Evolutionary conservation across 1,284 basidiomycete genomes (phyloP).

Genomic region (Dichomitus squalens): DNA sequence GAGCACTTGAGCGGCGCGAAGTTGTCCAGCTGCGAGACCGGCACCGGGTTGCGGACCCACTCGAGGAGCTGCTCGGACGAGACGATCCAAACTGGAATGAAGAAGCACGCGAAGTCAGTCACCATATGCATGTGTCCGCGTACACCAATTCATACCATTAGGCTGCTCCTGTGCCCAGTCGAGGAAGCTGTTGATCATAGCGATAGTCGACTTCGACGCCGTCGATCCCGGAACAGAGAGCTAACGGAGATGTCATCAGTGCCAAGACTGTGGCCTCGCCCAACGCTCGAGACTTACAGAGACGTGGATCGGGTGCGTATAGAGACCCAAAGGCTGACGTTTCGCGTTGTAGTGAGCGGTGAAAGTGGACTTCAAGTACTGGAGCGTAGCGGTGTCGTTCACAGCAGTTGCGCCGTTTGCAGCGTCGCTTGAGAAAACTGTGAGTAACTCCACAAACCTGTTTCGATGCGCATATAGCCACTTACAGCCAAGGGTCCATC

Average conservation of each 20-base stretch:
- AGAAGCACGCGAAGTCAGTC: not conserved
- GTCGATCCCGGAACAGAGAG: slow-evolving; percentile 48
- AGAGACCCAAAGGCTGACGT: slow-evolving; percentile 78
- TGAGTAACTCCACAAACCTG: slow-evolving; percentile 17
- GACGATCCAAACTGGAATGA: slow-evolving; percentile 69
- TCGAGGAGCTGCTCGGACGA: slow-evolving; percentile 73
- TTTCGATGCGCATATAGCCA: slow-evolving; percentile 14
- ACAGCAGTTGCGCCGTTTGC: slow-evolving; percentile 52
- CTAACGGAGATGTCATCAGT: not conserved
- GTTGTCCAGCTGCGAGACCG: slow-evolving; percentile 58
- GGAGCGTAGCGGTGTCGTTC: slow-evolving; percentile 64
- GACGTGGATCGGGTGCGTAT: slow-evolving; percentile 82
- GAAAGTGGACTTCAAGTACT: slow-evolving; percentile 79
- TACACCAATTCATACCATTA: slow-evolving; percentile 47
- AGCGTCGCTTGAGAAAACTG: slow-evolving; percentile 38
- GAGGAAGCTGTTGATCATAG: slow-evolving; percentile 79
- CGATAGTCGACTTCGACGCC: slow-evolving; percentile 53
- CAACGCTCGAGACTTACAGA: slow-evolving; percentile 44
- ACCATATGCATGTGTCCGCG: not conserved
- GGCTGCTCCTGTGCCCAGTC: slow-evolving; percentile 81
- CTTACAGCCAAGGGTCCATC: slow-evolving; percentile 86
- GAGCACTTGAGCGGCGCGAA: slow-evolving; percentile 62
- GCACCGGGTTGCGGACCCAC: slow-evolving; percentile 75
- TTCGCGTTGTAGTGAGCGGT: slow-evolving; percentile 74
- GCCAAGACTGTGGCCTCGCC: not conserved